Conservation (phyloP, 2,329 filamentous ascomycete genomes). For the Arthroderma sp. region DNA sequence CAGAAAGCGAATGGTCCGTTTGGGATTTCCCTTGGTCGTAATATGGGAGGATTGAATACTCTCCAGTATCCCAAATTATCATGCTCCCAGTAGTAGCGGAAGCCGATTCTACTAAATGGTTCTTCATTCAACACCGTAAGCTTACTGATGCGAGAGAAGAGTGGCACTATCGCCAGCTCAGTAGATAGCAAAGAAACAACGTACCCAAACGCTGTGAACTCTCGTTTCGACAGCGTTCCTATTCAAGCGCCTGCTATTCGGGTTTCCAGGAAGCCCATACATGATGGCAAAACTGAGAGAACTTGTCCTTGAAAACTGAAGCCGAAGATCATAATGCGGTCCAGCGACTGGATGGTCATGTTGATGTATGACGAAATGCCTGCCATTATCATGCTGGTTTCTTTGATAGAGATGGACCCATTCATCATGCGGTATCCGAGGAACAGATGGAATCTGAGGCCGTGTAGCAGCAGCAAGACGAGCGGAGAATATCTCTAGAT, state of each 20-base stretch:
- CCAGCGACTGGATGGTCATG: constrained; percentile 60
- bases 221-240: constrained; percentile 50
- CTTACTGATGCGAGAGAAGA: not conserved
- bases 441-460: constrained; percentile 10
- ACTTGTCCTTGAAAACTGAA: constrained; percentile 56
- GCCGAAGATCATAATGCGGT: constrained; percentile 53
- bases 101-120: constrained; percentile 48
- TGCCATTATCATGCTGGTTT: constrained; percentile 33
- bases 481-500: constrained; percentile 35
- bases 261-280: constrained; percentile 48
- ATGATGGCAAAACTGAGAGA: constrained; percentile 52
- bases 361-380: constrained; percentile 58
- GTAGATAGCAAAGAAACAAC: constrained; percentile 8
- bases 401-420: constrained; percentile 36
- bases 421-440: constrained; percentile 27
- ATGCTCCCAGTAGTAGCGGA: constrained; percentile 43
- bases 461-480: constrained; percentile 24
- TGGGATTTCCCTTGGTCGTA: constrained; percentile 19
- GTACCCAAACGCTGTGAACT: constrained; percentile 47
- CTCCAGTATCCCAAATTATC: constrained; percentile 51
- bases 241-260: constrained; percentile 41
- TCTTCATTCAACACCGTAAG: constrained; percentile 26
- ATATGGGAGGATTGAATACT: constrained; percentile 42
- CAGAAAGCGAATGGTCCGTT: constrained; percentile 21
- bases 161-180: not conserved